Base-by-base conservation (phyloP, 1,284 basidiomycete species). In the Ustilago esculenta region DNA sequence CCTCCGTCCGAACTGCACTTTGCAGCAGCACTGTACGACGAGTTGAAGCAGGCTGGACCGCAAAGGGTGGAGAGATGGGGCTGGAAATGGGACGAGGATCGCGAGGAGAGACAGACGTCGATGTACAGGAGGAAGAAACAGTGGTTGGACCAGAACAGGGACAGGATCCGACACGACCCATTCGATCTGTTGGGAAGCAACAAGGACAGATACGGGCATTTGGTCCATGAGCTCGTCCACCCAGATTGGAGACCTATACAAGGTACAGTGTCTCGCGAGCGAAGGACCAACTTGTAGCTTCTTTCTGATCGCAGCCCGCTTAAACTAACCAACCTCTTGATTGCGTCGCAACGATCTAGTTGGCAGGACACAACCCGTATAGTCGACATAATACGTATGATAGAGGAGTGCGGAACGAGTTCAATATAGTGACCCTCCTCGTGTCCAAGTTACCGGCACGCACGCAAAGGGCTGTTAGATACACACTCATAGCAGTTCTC, bases 111-210 rank as follows among this genome's bases (percentile, higher is more conserved):
- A 21, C 53, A 65, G 21, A 34, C 42, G 5, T 12, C 15, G 1
- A 74, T 75, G 74, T 74, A 72, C 35, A 49, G 17, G 4, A 33
- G 45, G 21, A 73, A 75, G 50, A 43, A 41, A 18, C 0, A 40
- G 27, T 63, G 64, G 65, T 36, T 73, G 29, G 17, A 48, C 4
- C 37, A 60, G 17, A 63, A 69, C 25, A 35, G 30, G 8, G 36
- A 56, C 1, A 29, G 63, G 9, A 72, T 72, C 27, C 11, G 47
- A 4, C 40, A 54, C 29, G 69, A 72, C 41, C 69, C 69, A 7
- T 72, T 72, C 34, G 69, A 72, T 25, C 33, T 72, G 20, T 18
- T 67, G n/a, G 69, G 69, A 0, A 32, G 18, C 27, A 71, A 66
- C 39, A 30, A 20, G 1, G 23, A 42, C 6, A 43, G 40, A 24